A percentile compares a stretch with the other conserved stretches of the same genome.
phyloP scores from a whole-genome alignment of 768 basidiomycete genomes.

The Leccinellum luteum region DNA sequence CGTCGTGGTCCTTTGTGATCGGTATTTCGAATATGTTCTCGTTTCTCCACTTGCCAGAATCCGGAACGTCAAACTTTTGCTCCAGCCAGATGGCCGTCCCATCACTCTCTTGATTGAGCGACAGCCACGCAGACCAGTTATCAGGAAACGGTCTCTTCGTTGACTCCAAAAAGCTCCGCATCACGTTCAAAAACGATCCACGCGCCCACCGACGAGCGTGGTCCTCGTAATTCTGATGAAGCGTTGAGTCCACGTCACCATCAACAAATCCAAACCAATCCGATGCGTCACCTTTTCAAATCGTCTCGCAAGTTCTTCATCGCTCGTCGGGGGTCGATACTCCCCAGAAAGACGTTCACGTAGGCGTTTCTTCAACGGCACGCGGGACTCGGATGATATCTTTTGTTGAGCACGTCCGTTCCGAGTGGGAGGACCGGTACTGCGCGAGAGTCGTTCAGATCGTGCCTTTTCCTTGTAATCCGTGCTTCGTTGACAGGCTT shows the following conservation, averaged over 20 bases:
- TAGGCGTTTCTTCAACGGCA: constrained; percentile 27
- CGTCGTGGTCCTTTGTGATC: constrained; percentile 12
- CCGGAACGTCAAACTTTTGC: constrained; percentile 68
- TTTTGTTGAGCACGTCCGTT: constrained; percentile 25
- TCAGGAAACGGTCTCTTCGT: constrained; percentile 28
- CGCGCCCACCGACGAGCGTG: constrained; percentile 72
- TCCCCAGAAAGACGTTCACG: constrained; percentile 39
- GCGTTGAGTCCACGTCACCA: not conserved
- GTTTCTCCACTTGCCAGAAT: constrained; percentile 59
- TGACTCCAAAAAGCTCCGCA: constrained; percentile 38
- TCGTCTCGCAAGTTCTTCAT: constrained; percentile 61
- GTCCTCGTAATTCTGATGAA: constrained; percentile 63
- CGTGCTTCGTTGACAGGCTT: constrained; percentile 60
- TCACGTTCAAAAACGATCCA: constrained; percentile 57
- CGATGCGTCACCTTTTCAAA: constrained; percentile 57
- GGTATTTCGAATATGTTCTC: constrained; percentile 65
- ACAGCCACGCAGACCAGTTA: constrained; percentile 71
- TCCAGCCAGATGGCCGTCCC: constrained; percentile 81
- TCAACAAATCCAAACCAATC: not conserved
- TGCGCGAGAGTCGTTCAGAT: constrained; percentile 32
- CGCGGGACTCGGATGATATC: constrained; percentile 21
- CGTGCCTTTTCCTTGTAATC: constrained; percentile 55
- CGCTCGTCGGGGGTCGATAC: constrained; percentile 54
- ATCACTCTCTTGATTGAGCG: constrained; percentile 68
- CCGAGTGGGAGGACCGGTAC: constrained; percentile 4